Conservation (phyloP, 2,329 filamentous ascomycete genomes). For the Aspergillus alliaceus region DNA sequence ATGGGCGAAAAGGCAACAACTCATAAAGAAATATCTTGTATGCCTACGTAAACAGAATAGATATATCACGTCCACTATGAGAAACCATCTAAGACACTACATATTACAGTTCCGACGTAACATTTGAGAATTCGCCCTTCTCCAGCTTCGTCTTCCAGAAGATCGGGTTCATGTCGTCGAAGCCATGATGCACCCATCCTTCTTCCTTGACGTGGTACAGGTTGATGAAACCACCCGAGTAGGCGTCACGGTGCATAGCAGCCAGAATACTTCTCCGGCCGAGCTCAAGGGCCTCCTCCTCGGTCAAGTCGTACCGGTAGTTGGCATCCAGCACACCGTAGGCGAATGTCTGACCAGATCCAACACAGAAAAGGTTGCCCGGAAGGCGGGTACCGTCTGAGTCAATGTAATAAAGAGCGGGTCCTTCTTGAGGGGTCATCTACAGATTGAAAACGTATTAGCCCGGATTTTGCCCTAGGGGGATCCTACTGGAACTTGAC, state of each 20-base stretch:
- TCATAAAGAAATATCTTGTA: constrained; percentile 8
- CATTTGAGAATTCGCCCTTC: constrained; percentile 97
- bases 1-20: neutral
- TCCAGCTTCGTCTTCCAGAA: constrained; percentile 99
- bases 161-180: constrained; percentile 96
- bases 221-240: constrained; percentile 98
- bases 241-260: constrained; percentile 96
- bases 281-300: constrained; percentile 86
- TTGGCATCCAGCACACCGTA: constrained; percentile 97
- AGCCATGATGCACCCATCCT: constrained; percentile 98
- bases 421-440: constrained; percentile 76
- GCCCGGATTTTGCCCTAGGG: neutral
- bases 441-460: constrained; percentile 10
- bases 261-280: constrained; percentile 91
- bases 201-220: constrained; percentile 98
- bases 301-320: constrained; percentile 84
- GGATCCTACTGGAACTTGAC: neutral
- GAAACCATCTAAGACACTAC: constrained; percentile 8
- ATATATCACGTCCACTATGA: constrained; percentile 17
- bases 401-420: constrained; percentile 98
- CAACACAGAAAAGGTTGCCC: constrained; percentile 97
- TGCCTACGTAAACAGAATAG: constrained; percentile 12
- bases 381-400: constrained; percentile 89
- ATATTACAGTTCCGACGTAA: constrained; percentile 67
- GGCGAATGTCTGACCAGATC: constrained; percentile 96